Conservation (phyloP, 495 filamentous ascomycete species). For the Aspergillus incahuasiensis region DNA sequence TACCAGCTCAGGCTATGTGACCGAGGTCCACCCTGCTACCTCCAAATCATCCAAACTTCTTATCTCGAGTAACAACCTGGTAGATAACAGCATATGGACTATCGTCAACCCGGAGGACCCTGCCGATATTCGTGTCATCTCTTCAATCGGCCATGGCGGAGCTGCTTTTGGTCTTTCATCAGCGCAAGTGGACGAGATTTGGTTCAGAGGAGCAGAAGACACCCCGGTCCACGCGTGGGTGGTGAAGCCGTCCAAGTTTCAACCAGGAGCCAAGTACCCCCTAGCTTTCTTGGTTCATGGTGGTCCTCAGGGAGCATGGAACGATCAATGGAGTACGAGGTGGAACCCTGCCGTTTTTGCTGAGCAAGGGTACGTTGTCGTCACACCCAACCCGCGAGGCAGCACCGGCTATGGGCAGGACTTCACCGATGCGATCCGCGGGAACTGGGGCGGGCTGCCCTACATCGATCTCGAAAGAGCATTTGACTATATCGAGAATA, state of each 20-base stretch:
- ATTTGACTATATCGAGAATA: conserved; percentile 69
- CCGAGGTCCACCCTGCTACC: conserved; percentile 50
- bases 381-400: conserved; percentile 86
- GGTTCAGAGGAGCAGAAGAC: conserved; percentile 58
- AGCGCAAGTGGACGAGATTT: conserved; percentile 63
- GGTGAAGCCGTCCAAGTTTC: conserved; percentile 75
- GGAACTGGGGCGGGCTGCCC: conserved; percentile 73
- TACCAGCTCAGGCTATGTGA: conserved; percentile 57
- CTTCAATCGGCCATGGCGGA: conserved; percentile 66
- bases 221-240: conserved; percentile 74
- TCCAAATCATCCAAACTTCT: conserved; percentile 50
- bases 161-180: conserved; percentile 61
- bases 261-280: conserved; percentile 69
- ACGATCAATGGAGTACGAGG: conserved; percentile 75
- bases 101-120: conserved; percentile 50
- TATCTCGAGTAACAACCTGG: conserved; percentile 58
- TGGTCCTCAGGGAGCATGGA: conserved; percentile 83
- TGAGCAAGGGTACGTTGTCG: conserved; percentile 84
- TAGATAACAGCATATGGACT: conserved; percentile 66
- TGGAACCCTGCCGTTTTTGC: conserved; percentile 93
- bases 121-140: conserved; percentile 42
- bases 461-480: conserved; percentile 79
- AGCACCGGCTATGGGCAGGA: conserved; percentile 80
- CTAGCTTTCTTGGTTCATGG: conserved; percentile 83
- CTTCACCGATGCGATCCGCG: conserved; percentile 69